phyloP scores from a whole-genome alignment of 441 rosid genomes.

The Erodium moschatum region DNA sequence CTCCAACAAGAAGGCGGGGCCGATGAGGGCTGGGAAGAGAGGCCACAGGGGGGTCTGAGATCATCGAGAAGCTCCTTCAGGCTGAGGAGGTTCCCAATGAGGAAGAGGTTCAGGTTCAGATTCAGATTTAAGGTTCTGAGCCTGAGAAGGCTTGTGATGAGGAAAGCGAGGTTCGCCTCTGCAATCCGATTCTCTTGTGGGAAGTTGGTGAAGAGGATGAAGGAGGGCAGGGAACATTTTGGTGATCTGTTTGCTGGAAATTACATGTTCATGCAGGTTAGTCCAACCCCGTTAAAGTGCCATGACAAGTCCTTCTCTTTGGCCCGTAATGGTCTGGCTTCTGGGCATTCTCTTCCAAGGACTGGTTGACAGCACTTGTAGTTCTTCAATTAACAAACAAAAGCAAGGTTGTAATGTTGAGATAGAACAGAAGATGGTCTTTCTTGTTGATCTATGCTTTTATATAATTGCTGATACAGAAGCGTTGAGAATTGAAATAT shows the following conservation, averaged over 20 bases:
- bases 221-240: conserved; percentile 56
- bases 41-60: conserved; percentile 12
- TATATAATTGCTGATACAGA: too few relatives aligned
- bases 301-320: too few relatives aligned
- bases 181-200: conserved; percentile 31
- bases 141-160: conserved; percentile 42
- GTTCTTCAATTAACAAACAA: too few relatives aligned
- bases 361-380: too few relatives aligned
- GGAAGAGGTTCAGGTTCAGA: conserved; percentile 45
- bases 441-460: too few relatives aligned
- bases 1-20: conserved; percentile 31
- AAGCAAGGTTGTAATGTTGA: too few relatives aligned
- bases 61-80: conserved; percentile 21
- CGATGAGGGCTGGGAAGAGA: conserved; percentile 12
- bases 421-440: too few relatives aligned
- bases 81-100: conserved; percentile 28
- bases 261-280: conserved; percentile 59
- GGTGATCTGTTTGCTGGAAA: conserved; percentile 86
- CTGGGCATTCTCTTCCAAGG: too few relatives aligned
- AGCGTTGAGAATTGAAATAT: too few relatives aligned
- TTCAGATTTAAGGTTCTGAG: conserved; percentile 27
- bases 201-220: conserved; percentile 54
- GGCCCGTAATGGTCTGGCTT: too few relatives aligned
- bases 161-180: conserved; percentile 33
- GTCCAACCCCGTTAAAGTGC: neutral